phyloP scores from a whole-genome alignment of 2,329 filamentous ascomycete species.

The Aureobasidium sp. region DNA sequence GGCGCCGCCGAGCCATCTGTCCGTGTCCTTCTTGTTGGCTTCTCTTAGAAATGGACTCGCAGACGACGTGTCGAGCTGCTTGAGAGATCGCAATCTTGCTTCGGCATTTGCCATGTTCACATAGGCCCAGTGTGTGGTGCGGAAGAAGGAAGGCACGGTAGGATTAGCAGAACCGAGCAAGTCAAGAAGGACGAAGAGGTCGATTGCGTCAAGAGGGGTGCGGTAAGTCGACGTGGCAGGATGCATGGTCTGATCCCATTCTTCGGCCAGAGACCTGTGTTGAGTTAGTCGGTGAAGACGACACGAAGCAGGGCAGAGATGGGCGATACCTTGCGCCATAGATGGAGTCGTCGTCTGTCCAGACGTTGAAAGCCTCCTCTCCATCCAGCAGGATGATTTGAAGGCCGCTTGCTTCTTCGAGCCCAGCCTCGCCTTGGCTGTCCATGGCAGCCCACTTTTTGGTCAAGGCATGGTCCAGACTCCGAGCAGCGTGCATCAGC shows the following conservation, averaged over 20 bases:
- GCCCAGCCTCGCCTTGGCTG: slow-evolving; percentile 37
- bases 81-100: slow-evolving; percentile 60
- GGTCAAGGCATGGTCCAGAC: slow-evolving; percentile 71
- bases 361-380: slow-evolving; percentile 80
- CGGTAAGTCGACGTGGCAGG: slow-evolving; percentile 67
- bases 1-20: slow-evolving; percentile 45
- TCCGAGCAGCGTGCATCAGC: slow-evolving; percentile 76
- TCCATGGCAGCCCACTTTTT: slow-evolving; percentile 74
- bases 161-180: slow-evolving; percentile 68
- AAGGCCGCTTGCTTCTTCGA: slow-evolving; percentile 73
- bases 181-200: slow-evolving; percentile 85
- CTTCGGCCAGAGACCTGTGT: slow-evolving; percentile 60
- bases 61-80: slow-evolving; percentile 57
- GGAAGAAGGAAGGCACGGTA: slow-evolving; percentile 75
- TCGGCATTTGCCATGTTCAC: slow-evolving; percentile 67
- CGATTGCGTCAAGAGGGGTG: slow-evolving; percentile 70
- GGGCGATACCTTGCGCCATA: slow-evolving; percentile 86
- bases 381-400: slow-evolving; percentile 89
- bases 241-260: slow-evolving; percentile 68
- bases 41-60: slow-evolving; percentile 62
- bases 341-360: slow-evolving; percentile 75
- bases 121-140: slow-evolving; percentile 91
- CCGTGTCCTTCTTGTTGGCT: slow-evolving; percentile 42
- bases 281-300: slow-evolving; percentile 16
- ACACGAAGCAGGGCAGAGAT: too few relatives aligned